Evolutionary conservation across 805 yeast species (phyloP).

Genomic region (Teunomyces panamensis): DNA sequence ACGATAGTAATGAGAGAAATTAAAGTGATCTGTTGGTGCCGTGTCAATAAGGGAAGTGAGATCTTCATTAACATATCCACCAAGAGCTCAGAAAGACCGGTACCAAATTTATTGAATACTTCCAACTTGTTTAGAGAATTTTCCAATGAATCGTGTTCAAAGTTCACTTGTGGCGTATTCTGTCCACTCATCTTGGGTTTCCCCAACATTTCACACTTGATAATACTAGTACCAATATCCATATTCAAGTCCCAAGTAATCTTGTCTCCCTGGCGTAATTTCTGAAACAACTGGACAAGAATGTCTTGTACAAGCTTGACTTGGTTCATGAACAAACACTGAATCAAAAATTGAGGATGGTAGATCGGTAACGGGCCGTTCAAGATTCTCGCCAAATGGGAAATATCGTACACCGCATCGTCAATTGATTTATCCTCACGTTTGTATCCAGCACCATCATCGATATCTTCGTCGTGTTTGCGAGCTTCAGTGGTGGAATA

Average conservation of each 20-base stretch:
- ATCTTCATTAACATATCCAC: slow-evolving; percentile 59
- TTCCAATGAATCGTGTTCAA: slow-evolving; percentile 3
- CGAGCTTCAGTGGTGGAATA: slow-evolving; percentile 12
- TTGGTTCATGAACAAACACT: slow-evolving; percentile 64
- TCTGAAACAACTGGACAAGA: slow-evolving; percentile 50
- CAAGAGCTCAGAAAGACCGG: slow-evolving; percentile 45
- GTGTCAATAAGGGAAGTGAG: slow-evolving; percentile 75
- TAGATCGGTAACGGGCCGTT: slow-evolving; percentile 89
- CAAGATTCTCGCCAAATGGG: slow-evolving; percentile 69
- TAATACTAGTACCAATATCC: slow-evolving; percentile 17
- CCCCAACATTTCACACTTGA: slow-evolving; percentile 5
- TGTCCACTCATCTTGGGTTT: neutral
- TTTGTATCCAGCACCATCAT: slow-evolving; percentile 25
- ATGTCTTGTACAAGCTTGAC: slow-evolving; percentile 53
- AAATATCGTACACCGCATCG: slow-evolving; percentile 40
- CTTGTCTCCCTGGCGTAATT: slow-evolving; percentile 40
- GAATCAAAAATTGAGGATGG: slow-evolving; percentile 86
- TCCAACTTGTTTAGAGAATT: slow-evolving; percentile 2
- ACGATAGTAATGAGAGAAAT: slow-evolving; percentile 66
- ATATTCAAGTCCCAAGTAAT: slow-evolving; percentile 35
- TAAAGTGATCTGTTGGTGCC: slow-evolving; percentile 88
- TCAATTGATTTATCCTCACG: slow-evolving; percentile 9
- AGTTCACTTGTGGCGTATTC: slow-evolving; percentile 1
- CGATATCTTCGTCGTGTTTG: slow-evolving; percentile 2
- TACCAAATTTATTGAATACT: slow-evolving; percentile 30